These are phyloP conservation scores for Paraleonurus japonicus DNA, from an alignment of 257 asterid genomes.

Conservation along the genomic window DNA sequence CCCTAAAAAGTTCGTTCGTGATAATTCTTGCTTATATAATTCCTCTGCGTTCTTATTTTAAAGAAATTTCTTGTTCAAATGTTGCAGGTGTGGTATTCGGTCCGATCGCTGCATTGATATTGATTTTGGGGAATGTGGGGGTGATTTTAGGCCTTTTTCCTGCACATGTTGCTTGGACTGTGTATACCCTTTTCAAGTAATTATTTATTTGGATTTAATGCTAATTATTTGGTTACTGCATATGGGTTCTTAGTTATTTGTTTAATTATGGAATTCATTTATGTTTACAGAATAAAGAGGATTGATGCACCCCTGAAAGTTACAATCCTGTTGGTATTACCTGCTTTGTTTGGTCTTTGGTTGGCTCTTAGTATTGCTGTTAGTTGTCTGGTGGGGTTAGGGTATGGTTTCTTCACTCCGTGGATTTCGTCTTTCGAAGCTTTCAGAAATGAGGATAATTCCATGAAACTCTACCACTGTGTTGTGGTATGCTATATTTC, in stretches of 20 bases:
- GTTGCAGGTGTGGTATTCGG: conserved; percentile 77
- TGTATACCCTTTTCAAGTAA: conserved; percentile 79
- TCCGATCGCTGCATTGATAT: conserved; percentile 71
- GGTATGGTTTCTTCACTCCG: conserved; percentile 92
- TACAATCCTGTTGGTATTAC: conserved; percentile 72
- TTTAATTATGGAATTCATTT: neutral
- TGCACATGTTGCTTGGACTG: conserved; percentile 87
- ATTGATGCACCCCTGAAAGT: conserved; percentile 78
- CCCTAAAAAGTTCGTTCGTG: conserved; percentile 62
- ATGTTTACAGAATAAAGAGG: conserved; percentile 56
- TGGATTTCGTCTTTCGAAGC: conserved; percentile 95
- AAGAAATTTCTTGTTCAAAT: neutral
- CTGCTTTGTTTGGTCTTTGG: conserved; percentile 79
- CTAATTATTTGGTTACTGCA: neutral
- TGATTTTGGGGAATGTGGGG: conserved; percentile 67
- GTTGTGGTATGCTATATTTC: conserved; percentile 48
- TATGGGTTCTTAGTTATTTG: neutral
- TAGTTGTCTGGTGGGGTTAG: conserved; percentile 75
- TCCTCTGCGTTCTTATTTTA: neutral
- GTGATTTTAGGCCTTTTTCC: conserved; percentile 90
- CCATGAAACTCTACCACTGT: conserved; percentile 61
- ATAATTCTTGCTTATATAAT: neutral
- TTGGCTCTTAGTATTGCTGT: conserved; percentile 81
- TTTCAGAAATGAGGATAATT: conserved; percentile 59
- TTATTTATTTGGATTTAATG: neutral